Evolutionary conservation across 2,329 filamentous ascomycete genomes (phyloP), one percentile per base, ranked within the genome.

Genomic region (Phyllosticta citribraziliensis): DNA sequence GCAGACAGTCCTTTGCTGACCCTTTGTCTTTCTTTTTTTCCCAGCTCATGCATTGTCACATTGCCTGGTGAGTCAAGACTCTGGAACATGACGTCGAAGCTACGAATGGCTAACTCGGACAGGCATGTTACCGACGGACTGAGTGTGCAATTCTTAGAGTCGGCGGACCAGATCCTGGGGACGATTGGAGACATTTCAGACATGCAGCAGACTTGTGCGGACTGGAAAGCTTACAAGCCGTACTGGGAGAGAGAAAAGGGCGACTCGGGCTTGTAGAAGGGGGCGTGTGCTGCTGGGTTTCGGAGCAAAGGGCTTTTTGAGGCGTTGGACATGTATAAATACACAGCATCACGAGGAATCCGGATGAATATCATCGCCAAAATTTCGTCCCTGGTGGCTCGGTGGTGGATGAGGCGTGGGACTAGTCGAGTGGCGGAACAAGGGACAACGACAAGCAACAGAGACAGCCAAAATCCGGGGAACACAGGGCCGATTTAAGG

Each of bases 141-240:
- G 19, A 76, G 74, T 6, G 70, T 83, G 35, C 79, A 84, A 67
- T 82, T 84, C 65, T 64, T 84, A 10, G 82, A 80, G 66, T 67
- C 73, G 35, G 67, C 70, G 57, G 60, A 63, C 14, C 67, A 69
- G 59, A 70, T 72, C 9, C n/a, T 47, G 40, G n/a, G 40, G 6
- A 47, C 40, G 2, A 58, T 57, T 33, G 62, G 63, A 2, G 58
- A 51, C 2, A 22, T 60, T 65, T 72, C 55, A 69, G 69, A 1
- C 66, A 67, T 56, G 63, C 60, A 66, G 56, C 56, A 67, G 11
- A 70, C 68, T 0, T 74, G 72, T 55, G 63, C 63, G 27, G 68
- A 68, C 47, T 74, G 72, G 72, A 68, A 70, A 55, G 57, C 63
- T 2, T 74, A 71, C 40, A 72, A 61, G 17, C 51, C 55, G 50